These are phyloP conservation scores for Cardamine occulta DNA, from an alignment of 345 rosid genomes.

Conservation along the genomic window DNA sequence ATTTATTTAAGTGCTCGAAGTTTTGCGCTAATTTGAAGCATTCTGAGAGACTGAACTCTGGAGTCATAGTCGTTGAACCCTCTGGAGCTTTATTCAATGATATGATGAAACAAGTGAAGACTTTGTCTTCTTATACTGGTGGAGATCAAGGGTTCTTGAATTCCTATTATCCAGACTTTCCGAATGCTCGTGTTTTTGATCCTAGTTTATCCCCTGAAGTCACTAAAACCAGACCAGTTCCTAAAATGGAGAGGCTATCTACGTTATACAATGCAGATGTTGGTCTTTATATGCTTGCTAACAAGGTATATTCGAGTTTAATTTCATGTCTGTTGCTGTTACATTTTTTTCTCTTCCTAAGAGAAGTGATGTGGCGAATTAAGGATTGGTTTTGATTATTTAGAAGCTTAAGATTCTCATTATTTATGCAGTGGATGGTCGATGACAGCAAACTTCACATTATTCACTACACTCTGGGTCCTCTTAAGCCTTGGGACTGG, in stretches of 20 bases:
- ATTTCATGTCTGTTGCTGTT: neutral
- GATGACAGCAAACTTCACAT: slow-evolving; percentile 84
- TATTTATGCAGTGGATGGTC: slow-evolving; percentile 90
- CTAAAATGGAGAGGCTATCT: slow-evolving; percentile 89
- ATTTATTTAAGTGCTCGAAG: slow-evolving; percentile 73
- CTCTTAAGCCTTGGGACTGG: slow-evolving; percentile 99
- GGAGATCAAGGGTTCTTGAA: slow-evolving; percentile 95
- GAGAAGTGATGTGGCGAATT: neutral
- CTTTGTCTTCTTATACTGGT: slow-evolving; percentile 84
- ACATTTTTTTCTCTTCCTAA: slow-evolving; percentile 2
- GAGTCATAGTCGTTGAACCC: slow-evolving; percentile 97
- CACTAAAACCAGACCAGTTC: slow-evolving; percentile 59
- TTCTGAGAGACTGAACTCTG: slow-evolving; percentile 92
- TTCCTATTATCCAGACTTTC: slow-evolving; percentile 76
- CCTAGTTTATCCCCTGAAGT: slow-evolving; percentile 63
- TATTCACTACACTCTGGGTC: slow-evolving; percentile 94
- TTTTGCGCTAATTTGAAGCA: slow-evolving; percentile 96
- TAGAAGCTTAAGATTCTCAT: slow-evolving; percentile 30
- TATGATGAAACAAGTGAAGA: slow-evolving; percentile 84
- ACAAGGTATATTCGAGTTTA: slow-evolving; percentile 62
- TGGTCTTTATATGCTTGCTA: slow-evolving; percentile 98
- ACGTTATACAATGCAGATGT: slow-evolving; percentile 94
- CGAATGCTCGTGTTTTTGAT: slow-evolving; percentile 81
- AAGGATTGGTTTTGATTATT: slow-evolving; percentile 14
- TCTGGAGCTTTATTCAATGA: slow-evolving; percentile 69